A percentile compares a stretch with the other conserved stretches of the same genome.
phyloP scores from a whole-genome alignment of 2,329 filamentous ascomycete species.

The Aspergillus sclerotialis region DNA sequence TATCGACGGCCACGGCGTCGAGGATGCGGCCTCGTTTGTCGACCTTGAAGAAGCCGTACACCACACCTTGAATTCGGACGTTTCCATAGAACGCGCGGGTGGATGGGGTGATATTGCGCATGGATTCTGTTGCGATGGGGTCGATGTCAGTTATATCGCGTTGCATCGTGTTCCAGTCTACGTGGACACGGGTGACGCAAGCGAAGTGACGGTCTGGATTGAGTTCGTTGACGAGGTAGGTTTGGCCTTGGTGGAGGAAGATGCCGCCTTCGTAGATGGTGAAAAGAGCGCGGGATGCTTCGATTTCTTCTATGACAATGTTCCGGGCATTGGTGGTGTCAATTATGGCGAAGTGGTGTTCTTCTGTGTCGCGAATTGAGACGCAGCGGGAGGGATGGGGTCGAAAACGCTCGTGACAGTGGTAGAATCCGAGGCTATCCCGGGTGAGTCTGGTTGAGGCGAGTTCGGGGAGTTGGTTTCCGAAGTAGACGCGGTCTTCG shows the following conservation, averaged over 20 bases:
- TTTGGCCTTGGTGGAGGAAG: conserved; percentile 91
- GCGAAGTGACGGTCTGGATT: conserved; percentile 73
- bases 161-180: conserved; percentile 92
- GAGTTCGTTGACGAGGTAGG: conserved; percentile 87
- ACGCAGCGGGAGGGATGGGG: conserved; percentile 78
- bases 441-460: conserved; percentile 66
- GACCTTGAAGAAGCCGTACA: conserved; percentile 98
- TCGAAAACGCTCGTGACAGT: conserved; percentile 81
- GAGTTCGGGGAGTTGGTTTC: conserved; percentile 62
- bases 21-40: conserved; percentile 78
- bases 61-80: conserved; percentile 78
- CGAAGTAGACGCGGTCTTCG: conserved; percentile 73
- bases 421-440: conserved; percentile 76
- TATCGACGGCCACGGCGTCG: conserved; percentile 88
- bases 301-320: conserved; percentile 86
- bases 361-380: conserved; percentile 79
- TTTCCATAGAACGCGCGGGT: conserved; percentile 76
- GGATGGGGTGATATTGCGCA: conserved; percentile 61
- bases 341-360: conserved; percentile 90
- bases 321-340: conserved; percentile 76
- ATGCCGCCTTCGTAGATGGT: conserved; percentile 96
- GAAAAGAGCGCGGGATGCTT: conserved; percentile 89
- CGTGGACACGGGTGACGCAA: conserved; percentile 78
- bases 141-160: conserved; percentile 93
- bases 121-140: conserved; percentile 82